phyloP scores from a whole-genome alignment of 2,329 filamentous ascomycete genomes.

The Blumeriella jaapii region DNA sequence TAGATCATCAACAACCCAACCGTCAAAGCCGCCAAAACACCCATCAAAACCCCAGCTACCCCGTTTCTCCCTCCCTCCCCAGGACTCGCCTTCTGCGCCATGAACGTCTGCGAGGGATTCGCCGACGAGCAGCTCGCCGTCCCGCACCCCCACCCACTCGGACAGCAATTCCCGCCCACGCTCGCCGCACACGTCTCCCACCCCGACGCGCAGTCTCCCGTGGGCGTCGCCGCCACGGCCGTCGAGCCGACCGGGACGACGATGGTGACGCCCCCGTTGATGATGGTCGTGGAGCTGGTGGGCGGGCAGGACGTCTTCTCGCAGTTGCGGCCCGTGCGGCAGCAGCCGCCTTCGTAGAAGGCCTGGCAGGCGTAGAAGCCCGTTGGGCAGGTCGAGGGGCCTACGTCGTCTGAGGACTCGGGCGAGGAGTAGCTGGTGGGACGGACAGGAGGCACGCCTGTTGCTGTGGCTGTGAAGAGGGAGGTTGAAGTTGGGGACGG shows the following conservation, averaged over 20 bases:
- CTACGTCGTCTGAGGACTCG: slow-evolving; percentile 19
- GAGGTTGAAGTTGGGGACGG: slow-evolving; percentile 17
- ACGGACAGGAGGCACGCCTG: slow-evolving; percentile 35
- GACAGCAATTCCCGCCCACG: slow-evolving; percentile 74
- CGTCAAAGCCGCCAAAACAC: slow-evolving; percentile 4
- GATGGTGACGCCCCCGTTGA: slow-evolving; percentile 59
- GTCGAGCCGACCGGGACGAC: slow-evolving; percentile 46
- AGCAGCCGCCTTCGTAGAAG: slow-evolving; percentile 72
- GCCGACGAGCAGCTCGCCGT: slow-evolving; percentile 55
- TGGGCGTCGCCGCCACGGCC: slow-evolving; percentile 30
- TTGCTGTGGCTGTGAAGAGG: slow-evolving; percentile 29
- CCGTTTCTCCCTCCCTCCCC: background rate
- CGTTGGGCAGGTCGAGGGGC: slow-evolving; percentile 55
- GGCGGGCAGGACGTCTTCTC: slow-evolving; percentile 67
- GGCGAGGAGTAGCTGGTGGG: slow-evolving; percentile 33
- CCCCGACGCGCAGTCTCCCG: slow-evolving; percentile 54
- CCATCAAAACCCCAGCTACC: background rate
- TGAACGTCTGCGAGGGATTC: slow-evolving; percentile 39
- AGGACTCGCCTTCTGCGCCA: slow-evolving; percentile 20
- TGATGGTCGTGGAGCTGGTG: slow-evolving; percentile 47
- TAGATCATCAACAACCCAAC: slow-evolving; percentile 5
- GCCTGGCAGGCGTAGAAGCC: slow-evolving; percentile 89
- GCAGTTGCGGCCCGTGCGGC: slow-evolving; percentile 78
- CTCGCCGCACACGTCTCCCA: slow-evolving; percentile 64
- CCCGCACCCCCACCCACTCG: slow-evolving; percentile 63